Evolutionary conservation across 345 rosid species (phyloP).

Genomic region (sweet orange (Citrus sinensis)): DNA sequence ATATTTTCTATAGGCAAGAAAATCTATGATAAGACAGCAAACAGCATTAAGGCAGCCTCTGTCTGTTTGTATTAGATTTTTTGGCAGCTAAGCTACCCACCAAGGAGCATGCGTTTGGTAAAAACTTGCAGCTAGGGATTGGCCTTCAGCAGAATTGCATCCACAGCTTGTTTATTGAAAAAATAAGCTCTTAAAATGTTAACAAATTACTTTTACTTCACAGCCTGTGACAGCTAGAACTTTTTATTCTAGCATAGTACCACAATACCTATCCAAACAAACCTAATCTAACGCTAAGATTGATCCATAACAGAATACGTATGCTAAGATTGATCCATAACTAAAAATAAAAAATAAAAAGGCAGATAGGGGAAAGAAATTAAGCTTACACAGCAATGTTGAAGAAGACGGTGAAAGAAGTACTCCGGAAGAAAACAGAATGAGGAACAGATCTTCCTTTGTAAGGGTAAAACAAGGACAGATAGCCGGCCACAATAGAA

Average conservation of each 20-base stretch:
- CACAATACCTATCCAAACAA: not conserved
- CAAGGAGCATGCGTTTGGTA: not conserved
- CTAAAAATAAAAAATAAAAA: not conserved
- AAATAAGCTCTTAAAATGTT: too few species aligned
- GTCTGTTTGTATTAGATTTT: not conserved
- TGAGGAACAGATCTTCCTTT: conserved; percentile 70
- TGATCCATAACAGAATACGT: too few species aligned
- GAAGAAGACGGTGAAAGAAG: conserved; percentile 60
- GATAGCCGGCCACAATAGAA: conserved; percentile 48
- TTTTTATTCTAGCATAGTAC: not conserved
- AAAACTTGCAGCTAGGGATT: not conserved
- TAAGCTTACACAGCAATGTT: conserved; percentile 70
- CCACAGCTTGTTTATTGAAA: not conserved
- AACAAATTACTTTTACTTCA: not conserved
- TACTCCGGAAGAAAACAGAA: conserved; percentile 57
- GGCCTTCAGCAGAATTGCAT: not conserved
- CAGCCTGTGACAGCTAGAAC: not conserved
- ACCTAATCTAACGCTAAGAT: not conserved
- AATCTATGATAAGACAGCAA: not conserved
- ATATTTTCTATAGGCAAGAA: not conserved
- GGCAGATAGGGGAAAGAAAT: not conserved
- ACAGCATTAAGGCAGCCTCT: not conserved
- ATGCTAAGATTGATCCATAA: too few species aligned
- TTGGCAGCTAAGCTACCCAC: not conserved
- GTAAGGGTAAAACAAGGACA: conserved; percentile 70